phyloP scores from a whole-genome alignment of 139 green algal genomes.

The Chlamydomonas eustigma region DNA sequence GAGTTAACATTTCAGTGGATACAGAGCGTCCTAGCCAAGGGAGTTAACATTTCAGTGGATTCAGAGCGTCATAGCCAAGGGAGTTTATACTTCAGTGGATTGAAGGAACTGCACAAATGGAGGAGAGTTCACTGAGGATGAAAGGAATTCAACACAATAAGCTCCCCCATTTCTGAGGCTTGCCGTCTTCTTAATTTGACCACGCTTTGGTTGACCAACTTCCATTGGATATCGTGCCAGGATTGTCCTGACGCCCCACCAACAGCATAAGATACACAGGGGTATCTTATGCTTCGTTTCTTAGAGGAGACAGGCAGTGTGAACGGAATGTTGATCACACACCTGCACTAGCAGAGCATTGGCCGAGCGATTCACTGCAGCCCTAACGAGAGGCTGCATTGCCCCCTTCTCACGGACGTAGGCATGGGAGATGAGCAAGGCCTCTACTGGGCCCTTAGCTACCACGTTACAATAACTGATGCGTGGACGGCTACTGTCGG shows the following conservation, averaged over 20 bases:
- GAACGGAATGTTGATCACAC: no score
- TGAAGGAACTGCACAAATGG: no score
- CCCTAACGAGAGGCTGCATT: slow-evolving; percentile 26
- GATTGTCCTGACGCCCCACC: neutral
- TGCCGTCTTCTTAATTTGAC: no score
- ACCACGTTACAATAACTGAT: neutral
- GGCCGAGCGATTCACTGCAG: slow-evolving; percentile 27
- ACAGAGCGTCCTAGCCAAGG: no score
- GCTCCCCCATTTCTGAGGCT: no score
- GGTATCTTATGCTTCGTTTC: neutral
- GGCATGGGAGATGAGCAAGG: neutral
- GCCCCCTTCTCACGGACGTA: neutral
- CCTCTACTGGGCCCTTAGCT: neutral
- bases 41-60: no score
- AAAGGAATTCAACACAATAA: no score
- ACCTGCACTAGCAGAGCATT: slow-evolving; percentile 29
- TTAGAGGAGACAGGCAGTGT: neutral
- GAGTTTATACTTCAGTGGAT: no score
- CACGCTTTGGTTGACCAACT: no score
- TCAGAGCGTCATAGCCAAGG: neutral
- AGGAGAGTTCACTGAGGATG: no score
- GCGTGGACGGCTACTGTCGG: neutral
- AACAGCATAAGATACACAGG: neutral
- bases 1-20: no score
- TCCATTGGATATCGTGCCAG: neutral